Evolutionary conservation across 2,329 filamentous ascomycete genomes (phyloP), one percentile per base, ranked within the genome.

Genomic region (Fusarium heterosporum): DNA sequence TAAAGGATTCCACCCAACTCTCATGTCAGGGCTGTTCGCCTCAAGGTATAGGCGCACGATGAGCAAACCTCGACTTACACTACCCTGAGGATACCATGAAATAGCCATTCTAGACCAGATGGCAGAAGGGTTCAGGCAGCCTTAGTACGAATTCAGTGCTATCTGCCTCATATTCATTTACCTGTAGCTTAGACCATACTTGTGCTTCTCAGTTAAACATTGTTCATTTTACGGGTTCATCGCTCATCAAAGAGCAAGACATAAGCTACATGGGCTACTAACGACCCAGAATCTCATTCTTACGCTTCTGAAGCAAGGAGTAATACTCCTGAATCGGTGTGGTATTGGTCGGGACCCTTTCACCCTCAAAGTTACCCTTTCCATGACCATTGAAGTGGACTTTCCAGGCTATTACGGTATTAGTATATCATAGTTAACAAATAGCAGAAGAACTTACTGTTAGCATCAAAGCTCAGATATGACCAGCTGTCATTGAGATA

Each of bases 401-500:
- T 19, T 74, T 74, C 72, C 72, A 74, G 41, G 72, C 72, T 74
- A 11, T 58, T 8, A n/a, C 25, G 25, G 1, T 2, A 40, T 79
- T 25, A 79, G 73, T 10, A 19, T 4, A 14, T 2, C 1, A 6
- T 2, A n/a, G 8, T 6, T 3, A 4, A 11, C 13, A 3, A n/a
- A 16, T 1, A 12, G 1, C 1, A 1, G 7, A 13, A 9, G 42
- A 25, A 77, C 79, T 78, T 79, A 84, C 82, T 83, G 61, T 77
- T 82, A 3, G 80, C 78, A 61, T 83, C 80, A 14, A 79, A 78
- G 30, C 74, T 74, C 16, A 84, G 76, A 45, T 79, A 80, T 2
- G 81, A 82, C 79, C 82, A 84, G 65, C 78, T 82, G 43, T 84
- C 81, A 55, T 83, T 82, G 19, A 83, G 76, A 54, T 82, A 84